Conservation (phyloP, 2,329 filamentous ascomycete species). For the Diaporthe longicolla region DNA sequence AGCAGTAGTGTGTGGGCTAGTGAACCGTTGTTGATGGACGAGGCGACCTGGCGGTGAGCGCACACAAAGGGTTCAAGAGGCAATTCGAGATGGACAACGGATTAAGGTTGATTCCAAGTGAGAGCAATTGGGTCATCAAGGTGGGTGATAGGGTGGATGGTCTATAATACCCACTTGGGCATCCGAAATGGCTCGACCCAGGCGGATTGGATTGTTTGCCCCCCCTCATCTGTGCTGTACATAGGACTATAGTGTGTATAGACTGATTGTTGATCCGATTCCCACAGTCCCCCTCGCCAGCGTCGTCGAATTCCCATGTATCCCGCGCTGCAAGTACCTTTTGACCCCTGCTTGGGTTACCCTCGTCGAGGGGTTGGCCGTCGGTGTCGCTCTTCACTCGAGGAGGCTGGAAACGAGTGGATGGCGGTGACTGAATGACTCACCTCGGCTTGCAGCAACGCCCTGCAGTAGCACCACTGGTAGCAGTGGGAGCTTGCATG, state of each 20-base stretch:
- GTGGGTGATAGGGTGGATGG: slow-evolving; percentile 35
- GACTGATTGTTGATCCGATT: slow-evolving; percentile 14
- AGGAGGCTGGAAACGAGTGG: slow-evolving; percentile 43
- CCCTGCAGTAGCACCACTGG: slow-evolving; percentile 42
- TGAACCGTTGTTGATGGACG: slow-evolving; percentile 18
- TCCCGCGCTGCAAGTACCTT: slow-evolving; percentile 25
- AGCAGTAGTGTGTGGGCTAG: slow-evolving; percentile 36
- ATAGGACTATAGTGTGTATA: not conserved
- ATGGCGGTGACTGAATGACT: slow-evolving; percentile 44
- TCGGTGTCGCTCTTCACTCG: slow-evolving; percentile 43
- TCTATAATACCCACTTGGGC: slow-evolving; percentile 43
- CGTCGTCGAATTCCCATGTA: slow-evolving; percentile 30
- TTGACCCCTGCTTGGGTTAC: slow-evolving; percentile 34
- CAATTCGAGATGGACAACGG: slow-evolving; percentile 33
- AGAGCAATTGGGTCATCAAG: slow-evolving; percentile 23
- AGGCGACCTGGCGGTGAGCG: slow-evolving; percentile 38
- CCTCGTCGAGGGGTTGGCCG: slow-evolving; percentile 39
- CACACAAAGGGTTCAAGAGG: slow-evolving; percentile 30
- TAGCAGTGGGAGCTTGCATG: slow-evolving; percentile 37
- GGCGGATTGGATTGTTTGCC: slow-evolving; percentile 36
- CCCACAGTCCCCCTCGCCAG: slow-evolving; percentile 10
- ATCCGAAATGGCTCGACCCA: slow-evolving; percentile 41
- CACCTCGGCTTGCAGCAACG: slow-evolving; percentile 42
- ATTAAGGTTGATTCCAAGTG: slow-evolving; percentile 36
- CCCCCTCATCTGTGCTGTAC: slow-evolving; percentile 13